These are phyloP conservation scores for Chaetomium sp. DNA, from an alignment of 2,329 filamentous ascomycete species.

Conservation along the genomic window DNA sequence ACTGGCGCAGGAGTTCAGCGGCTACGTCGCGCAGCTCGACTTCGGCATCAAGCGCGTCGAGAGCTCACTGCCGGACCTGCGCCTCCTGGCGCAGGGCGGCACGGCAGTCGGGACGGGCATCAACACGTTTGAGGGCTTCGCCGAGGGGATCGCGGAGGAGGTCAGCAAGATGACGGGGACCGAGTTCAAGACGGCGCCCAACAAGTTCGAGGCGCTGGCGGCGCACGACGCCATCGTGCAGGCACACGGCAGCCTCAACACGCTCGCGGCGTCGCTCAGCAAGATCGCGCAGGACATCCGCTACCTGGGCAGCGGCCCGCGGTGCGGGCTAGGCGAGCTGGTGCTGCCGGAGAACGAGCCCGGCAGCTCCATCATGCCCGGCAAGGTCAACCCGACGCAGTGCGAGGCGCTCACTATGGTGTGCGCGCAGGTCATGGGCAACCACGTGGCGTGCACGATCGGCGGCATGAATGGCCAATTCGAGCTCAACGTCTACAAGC, in stretches of 20 bases:
- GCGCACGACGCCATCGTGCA: constrained; percentile 96
- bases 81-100: constrained; percentile 88
- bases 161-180: constrained; percentile 91
- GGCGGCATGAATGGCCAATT: constrained; percentile 98
- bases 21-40: constrained; percentile 93
- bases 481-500: constrained; percentile 99
- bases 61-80: constrained; percentile 78
- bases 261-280: constrained; percentile 84
- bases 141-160: constrained; percentile 87
- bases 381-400: constrained; percentile 99
- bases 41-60: constrained; percentile 86
- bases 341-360: constrained; percentile 96
- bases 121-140: constrained; percentile 96
- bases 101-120: constrained; percentile 96
- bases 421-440: constrained; percentile 96
- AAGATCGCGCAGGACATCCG: constrained; percentile 99
- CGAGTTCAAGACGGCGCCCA: constrained; percentile 92
- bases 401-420: constrained; percentile 98
- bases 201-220: constrained; percentile 97
- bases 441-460: constrained; percentile 89
- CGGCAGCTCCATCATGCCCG: constrained; percentile 97
- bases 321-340: constrained; percentile 93
- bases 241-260: constrained; percentile 91
- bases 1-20: constrained; percentile 95
- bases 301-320: constrained; percentile 93